phyloP scores from a whole-genome alignment of 2,329 filamentous ascomycete genomes.

The Botryosphaeria agaves region DNA sequence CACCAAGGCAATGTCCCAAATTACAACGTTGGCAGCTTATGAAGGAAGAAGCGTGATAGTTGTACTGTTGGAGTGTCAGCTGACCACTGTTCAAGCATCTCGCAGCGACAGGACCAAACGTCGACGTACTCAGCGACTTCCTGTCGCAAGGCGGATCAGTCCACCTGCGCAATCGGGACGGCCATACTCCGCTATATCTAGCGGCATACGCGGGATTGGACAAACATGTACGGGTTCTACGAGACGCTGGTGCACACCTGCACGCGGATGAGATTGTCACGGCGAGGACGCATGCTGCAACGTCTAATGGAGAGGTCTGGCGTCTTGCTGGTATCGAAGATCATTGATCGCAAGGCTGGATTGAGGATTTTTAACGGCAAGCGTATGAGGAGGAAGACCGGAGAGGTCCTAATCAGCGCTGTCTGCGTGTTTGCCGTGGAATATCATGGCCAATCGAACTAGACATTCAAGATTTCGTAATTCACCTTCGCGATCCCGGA shows the following conservation, averaged over 20 bases:
- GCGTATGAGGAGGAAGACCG: not conserved
- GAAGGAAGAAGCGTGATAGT: no score
- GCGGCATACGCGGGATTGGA: constrained; percentile 38
- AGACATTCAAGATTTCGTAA: no score
- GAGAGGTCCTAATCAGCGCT: no score
- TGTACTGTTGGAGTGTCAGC: not conserved
- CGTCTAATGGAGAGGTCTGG: not conserved
- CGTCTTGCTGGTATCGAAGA: not conserved
- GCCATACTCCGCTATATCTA: constrained; percentile 40
- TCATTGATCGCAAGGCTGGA: not conserved
- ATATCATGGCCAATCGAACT: no score
- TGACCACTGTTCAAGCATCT: constrained; percentile 28
- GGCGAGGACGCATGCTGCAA: no score
- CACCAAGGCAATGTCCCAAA: no score
- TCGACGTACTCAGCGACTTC: constrained; percentile 37
- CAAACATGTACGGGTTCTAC: constrained; percentile 36
- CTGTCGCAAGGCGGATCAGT: constrained; percentile 39
- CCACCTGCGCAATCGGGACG: constrained; percentile 39
- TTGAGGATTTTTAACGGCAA: not conserved
- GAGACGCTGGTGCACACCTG: constrained; percentile 40
- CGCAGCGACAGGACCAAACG: constrained; percentile 36
- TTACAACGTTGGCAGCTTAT: no score
- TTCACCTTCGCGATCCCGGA: no score
- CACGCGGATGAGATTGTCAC: constrained; percentile 37
- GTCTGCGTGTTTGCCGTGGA: no score